Percentiles rank a stretch among this genome's conserved stretches.
Evolutionary conservation across 2,329 filamentous ascomycete species (phyloP).

Genomic region (Falciphora oryzae): DNA sequence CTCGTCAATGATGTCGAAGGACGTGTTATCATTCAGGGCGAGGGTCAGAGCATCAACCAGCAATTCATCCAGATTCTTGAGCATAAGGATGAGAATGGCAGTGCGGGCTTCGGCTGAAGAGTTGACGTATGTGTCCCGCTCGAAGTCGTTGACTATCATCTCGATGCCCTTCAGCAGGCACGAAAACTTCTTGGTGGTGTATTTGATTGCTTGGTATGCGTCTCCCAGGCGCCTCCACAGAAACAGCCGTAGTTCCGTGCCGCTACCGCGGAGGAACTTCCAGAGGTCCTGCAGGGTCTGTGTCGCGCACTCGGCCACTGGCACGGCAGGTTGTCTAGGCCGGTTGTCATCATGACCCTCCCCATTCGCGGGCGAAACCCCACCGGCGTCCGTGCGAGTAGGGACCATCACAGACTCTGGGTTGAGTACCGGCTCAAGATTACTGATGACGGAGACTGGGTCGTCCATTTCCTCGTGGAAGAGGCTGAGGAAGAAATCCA

Average conservation of each 20-base stretch:
- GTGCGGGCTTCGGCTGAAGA: constrained; percentile 60
- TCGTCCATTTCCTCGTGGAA: constrained; percentile 80
- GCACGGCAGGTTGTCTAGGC: constrained; percentile 17
- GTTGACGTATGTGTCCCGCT: constrained; percentile 56
- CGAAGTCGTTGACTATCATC: constrained; percentile 62
- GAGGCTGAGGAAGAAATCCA: constrained; percentile 90
- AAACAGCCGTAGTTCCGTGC: constrained; percentile 75
- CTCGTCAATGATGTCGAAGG: constrained; percentile 81
- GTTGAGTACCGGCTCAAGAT: constrained; percentile 85
- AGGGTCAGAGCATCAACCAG: constrained; percentile 65
- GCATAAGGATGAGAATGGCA: constrained; percentile 62
- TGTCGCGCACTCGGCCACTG: constrained; percentile 46
- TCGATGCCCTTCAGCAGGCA: constrained; percentile 83
- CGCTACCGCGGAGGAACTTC: constrained; percentile 76
- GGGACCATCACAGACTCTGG: constrained; percentile 49
- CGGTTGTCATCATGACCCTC: constrained; percentile 17
- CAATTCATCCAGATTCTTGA: constrained; percentile 75
- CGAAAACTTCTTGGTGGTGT: constrained; percentile 80
- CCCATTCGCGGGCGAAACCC: constrained; percentile 8
- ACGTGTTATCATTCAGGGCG: constrained; percentile 58
- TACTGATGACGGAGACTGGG: constrained; percentile 81
- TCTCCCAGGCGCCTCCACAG: constrained; percentile 89
- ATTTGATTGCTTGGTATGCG: constrained; percentile 80
- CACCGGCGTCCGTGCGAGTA: constrained; percentile 12
- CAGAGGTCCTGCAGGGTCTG: constrained; percentile 69